A percentile compares a stretch with the other conserved stretches of the same genome.
phyloP scores from a whole-genome alignment of 164 flowering plant genomes.

The Chimonanthus salicifolius region DNA sequence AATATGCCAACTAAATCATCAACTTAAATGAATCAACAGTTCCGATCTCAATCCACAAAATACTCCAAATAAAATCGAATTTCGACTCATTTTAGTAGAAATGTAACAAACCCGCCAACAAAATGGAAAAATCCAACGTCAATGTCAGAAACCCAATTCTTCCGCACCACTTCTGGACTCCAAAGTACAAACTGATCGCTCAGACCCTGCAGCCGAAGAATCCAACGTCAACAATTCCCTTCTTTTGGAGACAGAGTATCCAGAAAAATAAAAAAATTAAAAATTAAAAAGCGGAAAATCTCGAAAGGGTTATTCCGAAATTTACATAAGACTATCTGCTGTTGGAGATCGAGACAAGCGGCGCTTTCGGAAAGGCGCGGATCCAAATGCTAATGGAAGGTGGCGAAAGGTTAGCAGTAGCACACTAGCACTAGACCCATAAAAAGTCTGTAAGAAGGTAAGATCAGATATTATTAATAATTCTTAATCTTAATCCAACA shows the following conservation, averaged over 20 bases:
- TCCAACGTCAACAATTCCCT: background rate
- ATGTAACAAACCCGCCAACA: background rate
- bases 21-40: background rate
- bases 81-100: background rate
- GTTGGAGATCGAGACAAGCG: background rate
- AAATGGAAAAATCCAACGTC: background rate
- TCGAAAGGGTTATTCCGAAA: background rate
- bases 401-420: slow-evolving; percentile 2
- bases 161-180: background rate
- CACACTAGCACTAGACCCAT: background rate
- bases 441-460: background rate
- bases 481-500: no score
- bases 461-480: no score
- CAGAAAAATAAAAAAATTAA: background rate
- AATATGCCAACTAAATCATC: background rate
- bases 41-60: background rate
- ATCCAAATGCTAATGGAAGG: slow-evolving; percentile 12
- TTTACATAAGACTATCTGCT: slow-evolving; percentile 1
- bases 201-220: background rate
- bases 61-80: background rate
- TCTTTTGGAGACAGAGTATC: background rate
- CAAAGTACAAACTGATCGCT: background rate
- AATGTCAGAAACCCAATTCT: background rate
- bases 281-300: background rate
- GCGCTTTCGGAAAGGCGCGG: background rate